These are phyloP conservation scores for Rhynchosporium secalis DNA, from an alignment of 2,329 filamentous ascomycete genomes.

Conservation along the genomic window DNA sequence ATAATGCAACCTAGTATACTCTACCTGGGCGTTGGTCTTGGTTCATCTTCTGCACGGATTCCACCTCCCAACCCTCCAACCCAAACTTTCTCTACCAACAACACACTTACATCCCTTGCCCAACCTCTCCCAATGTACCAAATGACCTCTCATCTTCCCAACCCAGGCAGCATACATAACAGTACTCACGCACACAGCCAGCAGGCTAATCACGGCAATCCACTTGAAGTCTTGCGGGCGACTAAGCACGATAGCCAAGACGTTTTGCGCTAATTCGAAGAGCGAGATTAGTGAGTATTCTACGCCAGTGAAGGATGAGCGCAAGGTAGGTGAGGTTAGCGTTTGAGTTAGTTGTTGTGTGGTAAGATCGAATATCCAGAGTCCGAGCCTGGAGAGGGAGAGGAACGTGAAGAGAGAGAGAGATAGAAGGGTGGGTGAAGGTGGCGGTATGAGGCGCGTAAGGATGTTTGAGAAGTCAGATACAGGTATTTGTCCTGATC, in stretches of 20 bases:
- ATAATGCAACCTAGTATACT: not conserved
- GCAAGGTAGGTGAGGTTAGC: slow-evolving; percentile 38
- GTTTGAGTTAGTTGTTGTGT: slow-evolving; percentile 48
- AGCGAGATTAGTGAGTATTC: slow-evolving; percentile 44
- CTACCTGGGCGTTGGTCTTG: not conserved
- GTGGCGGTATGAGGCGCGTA: slow-evolving; percentile 14
- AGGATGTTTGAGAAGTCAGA: slow-evolving; percentile 21
- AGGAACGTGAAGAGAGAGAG: slow-evolving; percentile 44
- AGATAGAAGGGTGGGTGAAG: slow-evolving; percentile 35
- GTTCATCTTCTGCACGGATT: not conserved
- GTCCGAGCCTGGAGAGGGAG: slow-evolving; percentile 46
- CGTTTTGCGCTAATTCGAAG: slow-evolving; percentile 44
- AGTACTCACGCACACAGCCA: slow-evolving; percentile 39
- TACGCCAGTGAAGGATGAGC: slow-evolving; percentile 46
- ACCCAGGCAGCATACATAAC: slow-evolving; percentile 44
- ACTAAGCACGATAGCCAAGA: slow-evolving; percentile 42
- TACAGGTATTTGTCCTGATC: slow-evolving; percentile 3
- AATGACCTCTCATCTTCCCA: slow-evolving; percentile 42
- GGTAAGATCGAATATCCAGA: slow-evolving; percentile 48
- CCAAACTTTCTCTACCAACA: slow-evolving; percentile 5
- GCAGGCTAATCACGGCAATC: slow-evolving; percentile 43
- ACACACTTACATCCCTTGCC: slow-evolving; percentile 24
- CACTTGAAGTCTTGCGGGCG: slow-evolving; percentile 43
- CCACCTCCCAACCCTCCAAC: not conserved
- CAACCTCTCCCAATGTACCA: slow-evolving; percentile 45